phyloP scores from a whole-genome alignment of 306 rosid genomes.

The Vachellia collinsii region DNA sequence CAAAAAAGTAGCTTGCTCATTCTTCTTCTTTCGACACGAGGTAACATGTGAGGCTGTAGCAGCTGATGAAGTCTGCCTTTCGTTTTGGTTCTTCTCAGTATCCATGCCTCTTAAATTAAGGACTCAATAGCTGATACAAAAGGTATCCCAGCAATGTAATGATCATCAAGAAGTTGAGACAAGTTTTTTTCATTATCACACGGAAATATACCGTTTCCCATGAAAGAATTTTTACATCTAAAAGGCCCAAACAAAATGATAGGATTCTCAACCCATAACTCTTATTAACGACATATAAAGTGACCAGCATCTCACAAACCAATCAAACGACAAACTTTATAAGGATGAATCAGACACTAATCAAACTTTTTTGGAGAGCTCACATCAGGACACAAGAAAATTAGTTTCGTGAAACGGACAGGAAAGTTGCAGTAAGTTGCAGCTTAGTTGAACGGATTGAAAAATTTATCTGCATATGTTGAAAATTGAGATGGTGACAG shows the following conservation, averaged over 20 bases:
- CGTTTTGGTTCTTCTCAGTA: constrained; percentile 50
- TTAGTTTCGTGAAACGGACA: not conserved
- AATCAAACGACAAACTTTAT: not conserved
- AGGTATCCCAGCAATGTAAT: not conserved
- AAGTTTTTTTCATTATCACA: not conserved
- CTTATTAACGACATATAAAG: not conserved
- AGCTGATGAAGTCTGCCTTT: constrained; percentile 43
- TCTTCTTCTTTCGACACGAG: constrained; percentile 85
- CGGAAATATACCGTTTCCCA: not conserved
- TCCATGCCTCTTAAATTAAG: constrained; percentile 54
- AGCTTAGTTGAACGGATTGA: not conserved
- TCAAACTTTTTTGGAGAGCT: not conserved
- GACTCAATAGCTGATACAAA: not conserved
- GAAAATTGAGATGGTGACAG: not conserved
- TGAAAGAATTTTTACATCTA: not conserved
- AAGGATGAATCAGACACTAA: not conserved
- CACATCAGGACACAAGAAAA: not conserved
- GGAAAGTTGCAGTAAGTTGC: not conserved
- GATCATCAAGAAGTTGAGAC: not conserved
- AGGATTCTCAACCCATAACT: not conserved
- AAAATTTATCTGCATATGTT: not conserved
- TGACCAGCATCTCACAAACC: not conserved
- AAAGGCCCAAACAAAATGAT: not conserved
- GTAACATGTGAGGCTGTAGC: constrained; percentile 45
- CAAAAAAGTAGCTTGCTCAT: constrained; percentile 71